phyloP scores from a whole-genome alignment of 345 rosid species.

The Brassica rapa region DNA sequence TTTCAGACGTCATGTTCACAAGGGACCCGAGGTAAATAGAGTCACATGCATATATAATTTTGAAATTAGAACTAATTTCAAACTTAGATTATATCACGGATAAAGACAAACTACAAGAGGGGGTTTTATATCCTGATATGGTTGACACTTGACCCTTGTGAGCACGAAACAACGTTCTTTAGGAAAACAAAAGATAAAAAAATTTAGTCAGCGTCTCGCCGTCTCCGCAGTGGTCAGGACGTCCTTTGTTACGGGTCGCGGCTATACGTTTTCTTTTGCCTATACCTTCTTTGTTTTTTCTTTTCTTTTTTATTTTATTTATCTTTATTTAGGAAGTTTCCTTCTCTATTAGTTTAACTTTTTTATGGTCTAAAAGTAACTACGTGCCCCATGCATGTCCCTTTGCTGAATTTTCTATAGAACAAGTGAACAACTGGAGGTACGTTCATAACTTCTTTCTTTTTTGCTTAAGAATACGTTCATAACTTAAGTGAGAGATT shows the following conservation, averaged over 20 bases:
- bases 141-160: slow-evolving; percentile 40
- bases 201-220: slow-evolving; percentile 31
- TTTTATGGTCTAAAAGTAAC: slow-evolving; percentile 21
- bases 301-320: not conserved
- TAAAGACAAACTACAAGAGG: slow-evolving; percentile 33
- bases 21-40: slow-evolving; percentile 22
- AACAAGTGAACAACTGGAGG: not conserved
- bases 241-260: slow-evolving; percentile 38
- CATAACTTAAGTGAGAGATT: not conserved
- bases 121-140: slow-evolving; percentile 15
- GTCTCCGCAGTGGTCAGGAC: slow-evolving; percentile 41
- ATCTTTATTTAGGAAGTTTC: slow-evolving; percentile 32
- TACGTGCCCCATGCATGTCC: slow-evolving; percentile 38
- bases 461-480: not conserved
- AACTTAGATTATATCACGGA: slow-evolving; percentile 12
- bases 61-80: not conserved
- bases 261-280: slow-evolving; percentile 36
- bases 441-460: not conserved
- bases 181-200: slow-evolving; percentile 10
- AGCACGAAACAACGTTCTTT: slow-evolving; percentile 42
- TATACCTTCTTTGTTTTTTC: slow-evolving; percentile 17
- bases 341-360: not conserved
- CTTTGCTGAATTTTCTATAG: not conserved
- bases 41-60: not conserved
- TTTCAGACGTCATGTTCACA: slow-evolving; percentile 28